These are phyloP conservation scores for Aspergillus pseudoterreus DNA, from an alignment of 2,329 filamentous ascomycete genomes.

Conservation along the genomic window DNA sequence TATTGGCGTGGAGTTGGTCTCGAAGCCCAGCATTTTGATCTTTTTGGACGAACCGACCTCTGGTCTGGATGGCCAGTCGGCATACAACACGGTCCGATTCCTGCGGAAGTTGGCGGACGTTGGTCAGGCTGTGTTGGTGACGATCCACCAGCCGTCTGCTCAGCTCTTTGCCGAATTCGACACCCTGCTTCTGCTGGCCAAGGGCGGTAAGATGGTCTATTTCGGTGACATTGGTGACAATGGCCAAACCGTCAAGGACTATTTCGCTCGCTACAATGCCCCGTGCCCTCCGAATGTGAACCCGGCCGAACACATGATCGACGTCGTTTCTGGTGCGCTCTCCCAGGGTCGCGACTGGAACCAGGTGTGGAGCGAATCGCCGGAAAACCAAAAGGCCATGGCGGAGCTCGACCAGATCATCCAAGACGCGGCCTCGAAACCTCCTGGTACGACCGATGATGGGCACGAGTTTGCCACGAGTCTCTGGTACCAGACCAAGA, in stretches of 20 bases:
- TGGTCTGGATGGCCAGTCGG: constrained; percentile 64
- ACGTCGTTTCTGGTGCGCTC: constrained; percentile 46
- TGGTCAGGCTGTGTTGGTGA: constrained; percentile 67
- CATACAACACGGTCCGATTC: constrained; percentile 64
- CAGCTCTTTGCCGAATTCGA: constrained; percentile 67
- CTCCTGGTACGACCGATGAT: constrained; percentile 40
- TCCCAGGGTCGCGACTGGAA: constrained; percentile 63
- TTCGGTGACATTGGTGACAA: constrained; percentile 66
- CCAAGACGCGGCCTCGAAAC: constrained; percentile 38
- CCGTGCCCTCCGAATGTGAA: constrained; percentile 60
- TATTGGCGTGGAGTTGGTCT: constrained; percentile 68
- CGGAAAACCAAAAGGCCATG: constrained; percentile 54
- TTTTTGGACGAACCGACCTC: constrained; percentile 70
- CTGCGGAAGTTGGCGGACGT: constrained; percentile 61
- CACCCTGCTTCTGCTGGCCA: constrained; percentile 63
- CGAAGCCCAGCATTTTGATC: constrained; percentile 62
- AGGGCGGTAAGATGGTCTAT: constrained; percentile 67
- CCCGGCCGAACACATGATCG: constrained; percentile 58
- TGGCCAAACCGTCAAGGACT: constrained; percentile 59
- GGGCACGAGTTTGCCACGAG: constrained; percentile 64
- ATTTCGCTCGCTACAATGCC: constrained; percentile 63
- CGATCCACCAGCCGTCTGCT: constrained; percentile 66
- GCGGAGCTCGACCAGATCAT: constrained; percentile 64
- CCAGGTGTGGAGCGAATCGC: constrained; percentile 65
- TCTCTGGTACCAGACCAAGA: constrained; percentile 57